Percentiles rank a stretch among this genome's conserved stretches.
phyloP scores from a whole-genome alignment of 2,329 filamentous ascomycete species.

The Trichophyton benhamiae region DNA sequence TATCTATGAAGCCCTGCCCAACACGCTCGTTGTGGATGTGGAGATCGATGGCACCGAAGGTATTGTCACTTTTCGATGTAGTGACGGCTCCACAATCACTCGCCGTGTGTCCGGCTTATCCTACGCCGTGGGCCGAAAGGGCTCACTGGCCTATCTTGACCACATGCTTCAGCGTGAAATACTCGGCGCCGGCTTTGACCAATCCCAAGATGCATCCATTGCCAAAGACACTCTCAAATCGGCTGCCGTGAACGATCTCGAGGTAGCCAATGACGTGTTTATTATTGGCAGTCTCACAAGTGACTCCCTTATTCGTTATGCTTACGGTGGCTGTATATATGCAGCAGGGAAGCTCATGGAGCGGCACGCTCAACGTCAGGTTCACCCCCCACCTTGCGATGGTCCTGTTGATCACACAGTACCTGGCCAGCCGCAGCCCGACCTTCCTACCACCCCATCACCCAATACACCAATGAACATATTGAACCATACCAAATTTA shows the following conservation, averaged over 20 bases:
- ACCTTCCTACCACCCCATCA: neutral
- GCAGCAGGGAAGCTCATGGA: slow-evolving; percentile 41
- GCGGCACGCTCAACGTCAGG: neutral
- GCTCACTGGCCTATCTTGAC: slow-evolving; percentile 42
- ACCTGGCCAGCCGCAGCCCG: neutral
- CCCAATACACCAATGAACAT: neutral
- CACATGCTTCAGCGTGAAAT: slow-evolving; percentile 37
- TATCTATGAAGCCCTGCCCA: slow-evolving; percentile 45
- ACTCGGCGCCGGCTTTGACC: slow-evolving; percentile 19
- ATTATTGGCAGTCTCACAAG: slow-evolving; percentile 48
- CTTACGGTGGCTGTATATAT: slow-evolving; percentile 47
- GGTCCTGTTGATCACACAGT: neutral
- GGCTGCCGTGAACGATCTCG: slow-evolving; percentile 41
- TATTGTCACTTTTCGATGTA: slow-evolving; percentile 32
- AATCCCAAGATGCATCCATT: slow-evolving; percentile 25
- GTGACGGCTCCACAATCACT: slow-evolving; percentile 33
- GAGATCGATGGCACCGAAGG: slow-evolving; percentile 23
- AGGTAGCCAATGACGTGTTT: slow-evolving; percentile 43
- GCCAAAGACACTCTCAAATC: slow-evolving; percentile 42
- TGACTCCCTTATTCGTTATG: slow-evolving; percentile 48
- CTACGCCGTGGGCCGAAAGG: slow-evolving; percentile 46
- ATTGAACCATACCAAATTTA: neutral
- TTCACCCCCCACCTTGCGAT: neutral
- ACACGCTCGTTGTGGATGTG: slow-evolving; percentile 37
- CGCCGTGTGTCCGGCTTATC: slow-evolving; percentile 39